A percentile compares a stretch with the other conserved stretches of the same genome.
These are phyloP conservation scores for Heritiera fomes DNA, from an alignment of 345 rosid genomes.

Conservation along the genomic window DNA sequence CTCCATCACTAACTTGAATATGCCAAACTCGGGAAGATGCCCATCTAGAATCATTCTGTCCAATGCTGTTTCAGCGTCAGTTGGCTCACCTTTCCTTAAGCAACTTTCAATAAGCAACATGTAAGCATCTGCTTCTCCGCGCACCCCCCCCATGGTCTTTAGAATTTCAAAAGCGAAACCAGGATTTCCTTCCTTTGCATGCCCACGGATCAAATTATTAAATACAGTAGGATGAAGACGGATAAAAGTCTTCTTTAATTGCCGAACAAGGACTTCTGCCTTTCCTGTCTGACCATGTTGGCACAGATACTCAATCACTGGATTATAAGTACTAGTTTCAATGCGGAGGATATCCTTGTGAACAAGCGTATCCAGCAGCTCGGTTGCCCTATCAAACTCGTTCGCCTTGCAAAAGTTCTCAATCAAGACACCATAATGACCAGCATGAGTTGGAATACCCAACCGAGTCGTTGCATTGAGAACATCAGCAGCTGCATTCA, in stretches of 20 bases:
- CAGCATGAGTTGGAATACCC: slow-evolving; percentile 75
- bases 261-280: slow-evolving; percentile 82
- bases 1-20: slow-evolving; percentile 81
- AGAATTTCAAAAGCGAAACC: slow-evolving; percentile 76
- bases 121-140: slow-evolving; percentile 72
- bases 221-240: slow-evolving; percentile 64
- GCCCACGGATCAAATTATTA: slow-evolving; percentile 71
- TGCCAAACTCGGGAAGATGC: slow-evolving; percentile 59
- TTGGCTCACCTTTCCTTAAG: slow-evolving; percentile 89
- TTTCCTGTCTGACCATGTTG: slow-evolving; percentile 65
- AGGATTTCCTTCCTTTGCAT: slow-evolving; percentile 82
- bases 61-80: slow-evolving; percentile 80
- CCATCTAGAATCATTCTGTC: slow-evolving; percentile 90
- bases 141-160: slow-evolving; percentile 76
- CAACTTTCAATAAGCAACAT: slow-evolving; percentile 74
- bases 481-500: slow-evolving; percentile 72
- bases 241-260: slow-evolving; percentile 53
- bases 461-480: slow-evolving; percentile 77
- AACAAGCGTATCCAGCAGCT: slow-evolving; percentile 67
- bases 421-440: slow-evolving; percentile 78
- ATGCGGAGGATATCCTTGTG: slow-evolving; percentile 73
- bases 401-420: slow-evolving; percentile 74
- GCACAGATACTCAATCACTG: slow-evolving; percentile 67
- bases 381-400: slow-evolving; percentile 62
- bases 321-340: slow-evolving; percentile 66